phyloP scores from a whole-genome alignment of 2,329 filamentous ascomycete species.

The Pestalotiopsis sp. region DNA sequence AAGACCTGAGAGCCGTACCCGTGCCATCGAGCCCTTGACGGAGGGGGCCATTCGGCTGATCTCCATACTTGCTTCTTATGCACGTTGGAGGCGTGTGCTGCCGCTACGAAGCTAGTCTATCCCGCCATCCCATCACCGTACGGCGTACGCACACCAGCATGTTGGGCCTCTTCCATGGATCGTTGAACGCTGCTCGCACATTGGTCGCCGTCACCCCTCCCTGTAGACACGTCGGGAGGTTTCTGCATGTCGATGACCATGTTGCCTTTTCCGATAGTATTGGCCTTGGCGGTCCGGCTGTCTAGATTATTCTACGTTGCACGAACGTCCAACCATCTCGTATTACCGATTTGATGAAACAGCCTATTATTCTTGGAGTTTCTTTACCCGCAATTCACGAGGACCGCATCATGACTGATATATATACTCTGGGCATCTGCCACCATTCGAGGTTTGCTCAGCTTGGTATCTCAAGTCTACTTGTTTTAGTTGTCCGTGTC shows the following conservation, averaged over 20 bases:
- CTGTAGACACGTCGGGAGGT: neutral
- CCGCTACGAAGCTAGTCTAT: too few relatives aligned
- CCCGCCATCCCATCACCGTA: neutral
- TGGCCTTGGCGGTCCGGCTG: neutral
- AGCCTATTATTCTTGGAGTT: neutral
- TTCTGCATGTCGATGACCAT: neutral
- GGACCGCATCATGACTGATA: neutral
- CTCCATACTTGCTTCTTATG: conserved; percentile 2
- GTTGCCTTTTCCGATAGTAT: conserved; percentile 1
- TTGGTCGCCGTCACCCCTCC: neutral
- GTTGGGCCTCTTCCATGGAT: neutral
- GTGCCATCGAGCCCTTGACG: neutral
- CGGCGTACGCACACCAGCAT: neutral
- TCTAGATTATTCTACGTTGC: neutral
- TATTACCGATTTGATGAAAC: conserved; percentile 11
- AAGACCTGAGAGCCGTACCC: neutral
- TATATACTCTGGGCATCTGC: conserved; percentile 1
- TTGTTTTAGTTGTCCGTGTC: neutral
- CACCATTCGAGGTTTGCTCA: neutral
- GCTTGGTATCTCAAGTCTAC: neutral
- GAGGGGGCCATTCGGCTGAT: neutral
- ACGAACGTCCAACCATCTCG: neutral
- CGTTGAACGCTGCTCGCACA: neutral
- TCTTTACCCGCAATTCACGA: neutral
- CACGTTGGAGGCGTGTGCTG: neutral